phyloP scores from a whole-genome alignment of 1,284 basidiomycete species.

The Hypsizygus ulmarius region DNA sequence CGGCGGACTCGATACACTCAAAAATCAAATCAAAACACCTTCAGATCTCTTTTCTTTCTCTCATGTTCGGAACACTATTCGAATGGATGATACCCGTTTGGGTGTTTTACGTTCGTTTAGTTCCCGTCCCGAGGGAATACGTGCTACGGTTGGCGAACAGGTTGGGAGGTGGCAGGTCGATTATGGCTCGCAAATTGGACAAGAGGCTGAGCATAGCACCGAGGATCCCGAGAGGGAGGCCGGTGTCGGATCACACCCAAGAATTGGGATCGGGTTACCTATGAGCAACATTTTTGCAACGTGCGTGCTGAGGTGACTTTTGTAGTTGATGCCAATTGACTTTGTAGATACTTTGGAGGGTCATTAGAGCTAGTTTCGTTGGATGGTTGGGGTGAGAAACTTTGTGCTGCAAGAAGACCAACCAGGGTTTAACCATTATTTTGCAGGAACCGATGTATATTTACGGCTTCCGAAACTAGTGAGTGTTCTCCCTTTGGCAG shows the following conservation, averaged over 20 bases:
- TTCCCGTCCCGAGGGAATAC: slow-evolving; percentile 59
- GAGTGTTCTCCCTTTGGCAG: slow-evolving; percentile 28
- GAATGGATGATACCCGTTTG: slow-evolving; percentile 65
- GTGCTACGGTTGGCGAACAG: slow-evolving; percentile 76
- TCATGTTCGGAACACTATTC: slow-evolving; percentile 68
- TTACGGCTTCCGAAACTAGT: slow-evolving; percentile 79
- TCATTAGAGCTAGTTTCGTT: slow-evolving; percentile 78
- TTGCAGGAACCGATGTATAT: slow-evolving; percentile 76
- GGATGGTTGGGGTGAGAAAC: slow-evolving; percentile 81
- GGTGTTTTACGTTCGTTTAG: slow-evolving; percentile 69
- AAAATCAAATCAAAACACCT: slow-evolving; percentile 53
- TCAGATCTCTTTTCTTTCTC: slow-evolving; percentile 83
- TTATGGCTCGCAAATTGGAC: slow-evolving; percentile 2
- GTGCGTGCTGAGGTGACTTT: slow-evolving; percentile 37
- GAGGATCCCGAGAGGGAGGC: slow-evolving; percentile 43
- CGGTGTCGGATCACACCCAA: slow-evolving; percentile 52
- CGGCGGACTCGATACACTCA: slow-evolving; percentile 57
- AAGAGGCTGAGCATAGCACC: slow-evolving; percentile 19
- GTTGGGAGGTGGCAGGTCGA: slow-evolving; percentile 46
- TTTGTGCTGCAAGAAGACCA: slow-evolving; percentile 7
- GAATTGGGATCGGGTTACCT: slow-evolving; percentile 77
- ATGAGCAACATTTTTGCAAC: slow-evolving; percentile 86
- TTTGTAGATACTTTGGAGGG: slow-evolving; percentile 72
- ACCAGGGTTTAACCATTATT: slow-evolving; percentile 7
- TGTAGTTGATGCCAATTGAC: background rate